Conservation (phyloP, 495 filamentous ascomycete species). For the Penicillium cataractarum region DNA sequence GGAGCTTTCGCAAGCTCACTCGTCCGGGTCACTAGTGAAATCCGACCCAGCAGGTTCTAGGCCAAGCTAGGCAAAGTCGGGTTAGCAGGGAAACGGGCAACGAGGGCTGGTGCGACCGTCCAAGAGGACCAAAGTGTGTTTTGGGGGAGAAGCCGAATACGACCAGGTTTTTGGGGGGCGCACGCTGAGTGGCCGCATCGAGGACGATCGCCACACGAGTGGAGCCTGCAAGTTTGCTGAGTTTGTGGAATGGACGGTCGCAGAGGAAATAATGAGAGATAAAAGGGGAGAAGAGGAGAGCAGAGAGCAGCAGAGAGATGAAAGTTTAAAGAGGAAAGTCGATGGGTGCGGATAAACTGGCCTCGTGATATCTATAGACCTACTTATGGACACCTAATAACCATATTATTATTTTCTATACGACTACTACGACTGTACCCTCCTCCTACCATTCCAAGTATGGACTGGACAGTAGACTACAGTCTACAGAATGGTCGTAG, state of each 20-base stretch:
- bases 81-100: background rate
- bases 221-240: slow-evolving; percentile 19
- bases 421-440: too few species aligned
- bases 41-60: background rate
- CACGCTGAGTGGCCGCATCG: slow-evolving; percentile 19
- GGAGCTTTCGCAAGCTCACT: slow-evolving; percentile 8
- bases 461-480: background rate
- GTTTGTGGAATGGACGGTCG: slow-evolving; percentile 19
- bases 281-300: background rate
- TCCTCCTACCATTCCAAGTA: background rate
- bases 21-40: background rate
- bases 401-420: too few species aligned
- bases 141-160: background rate
- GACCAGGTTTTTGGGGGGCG: background rate
- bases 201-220: slow-evolving; percentile 22
- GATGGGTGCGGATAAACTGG: background rate
- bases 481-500: background rate
- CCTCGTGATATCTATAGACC: too few species aligned
- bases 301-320: background rate
- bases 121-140: background rate
- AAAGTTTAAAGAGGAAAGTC: background rate
- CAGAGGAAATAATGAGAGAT: background rate
- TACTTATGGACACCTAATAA: too few species aligned
- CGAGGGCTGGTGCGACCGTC: background rate
- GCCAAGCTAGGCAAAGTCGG: background rate